A percentile compares a stretch with the other conserved stretches of the same genome.
Conservation (phyloP, 2,329 filamentous ascomycete genomes). For the Talaromyces sp. region DNA sequence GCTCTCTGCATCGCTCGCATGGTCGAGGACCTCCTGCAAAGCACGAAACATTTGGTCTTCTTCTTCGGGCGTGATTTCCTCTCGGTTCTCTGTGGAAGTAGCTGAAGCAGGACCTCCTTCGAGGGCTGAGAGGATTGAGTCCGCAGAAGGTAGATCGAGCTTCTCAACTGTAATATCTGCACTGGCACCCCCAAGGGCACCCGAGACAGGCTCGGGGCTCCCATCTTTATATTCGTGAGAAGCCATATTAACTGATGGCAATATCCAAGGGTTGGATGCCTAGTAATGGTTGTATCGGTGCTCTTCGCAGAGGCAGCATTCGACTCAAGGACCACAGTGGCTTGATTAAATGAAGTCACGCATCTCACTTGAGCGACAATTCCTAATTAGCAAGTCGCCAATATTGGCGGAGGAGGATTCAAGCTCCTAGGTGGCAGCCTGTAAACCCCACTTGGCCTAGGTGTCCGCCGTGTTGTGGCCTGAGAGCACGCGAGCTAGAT, state of each 20-base stretch:
- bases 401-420: neutral
- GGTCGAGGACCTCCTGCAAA: constrained; percentile 28
- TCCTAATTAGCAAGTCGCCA: neutral
- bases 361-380: neutral
- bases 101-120: constrained; percentile 17
- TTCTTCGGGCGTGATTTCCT: constrained; percentile 18
- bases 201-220: neutral
- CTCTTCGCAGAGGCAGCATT: neutral
- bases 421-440: neutral
- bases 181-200: neutral
- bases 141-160: constrained; percentile 22
- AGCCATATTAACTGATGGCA: constrained; percentile 5
- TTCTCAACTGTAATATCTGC: neutral
- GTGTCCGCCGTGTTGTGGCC: neutral
- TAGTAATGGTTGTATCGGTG: neutral
- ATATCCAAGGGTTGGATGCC: neutral
- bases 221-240: constrained; percentile 10
- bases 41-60: constrained; percentile 30
- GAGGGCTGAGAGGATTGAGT: constrained; percentile 22
- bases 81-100: constrained; percentile 14
- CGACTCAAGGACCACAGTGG: neutral
- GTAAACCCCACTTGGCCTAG: neutral
- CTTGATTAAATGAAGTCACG: neutral
- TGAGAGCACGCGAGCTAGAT: neutral
- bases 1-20: constrained; percentile 6